Conservation (phyloP, 768 basidiomycete genomes). For the Hericium rajendrae region DNA sequence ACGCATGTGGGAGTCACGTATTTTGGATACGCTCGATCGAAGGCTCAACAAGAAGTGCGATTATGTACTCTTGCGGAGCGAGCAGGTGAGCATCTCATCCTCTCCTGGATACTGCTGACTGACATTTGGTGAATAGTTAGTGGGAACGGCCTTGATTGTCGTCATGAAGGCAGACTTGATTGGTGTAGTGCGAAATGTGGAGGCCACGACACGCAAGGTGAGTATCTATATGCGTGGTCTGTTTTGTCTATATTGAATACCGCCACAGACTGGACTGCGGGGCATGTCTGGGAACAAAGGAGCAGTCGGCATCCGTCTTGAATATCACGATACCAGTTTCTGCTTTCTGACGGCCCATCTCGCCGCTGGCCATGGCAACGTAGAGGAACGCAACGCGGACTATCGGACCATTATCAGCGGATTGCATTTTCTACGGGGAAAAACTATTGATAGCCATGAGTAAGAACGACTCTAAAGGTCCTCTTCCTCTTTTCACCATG, state of each 20-base stretch:
- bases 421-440: conserved; percentile 83
- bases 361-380: conserved; percentile 88
- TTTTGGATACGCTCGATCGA: conserved; percentile 68
- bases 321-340: conserved; percentile 84
- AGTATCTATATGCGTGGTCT: background rate
- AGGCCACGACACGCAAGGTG: conserved; percentile 87
- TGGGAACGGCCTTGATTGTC: conserved; percentile 87
- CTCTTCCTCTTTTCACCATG: conserved; percentile 3
- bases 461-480: conserved; percentile 28
- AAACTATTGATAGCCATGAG: conserved; percentile 86
- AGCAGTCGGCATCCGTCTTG: conserved; percentile 86
- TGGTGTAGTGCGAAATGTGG: conserved; percentile 80
- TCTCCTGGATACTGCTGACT: background rate
- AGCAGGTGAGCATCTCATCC: conserved; percentile 50
- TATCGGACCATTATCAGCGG: conserved; percentile 80
- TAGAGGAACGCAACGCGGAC: conserved; percentile 87
- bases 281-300: conserved; percentile 99
- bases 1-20: conserved; percentile 76
- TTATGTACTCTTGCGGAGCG: conserved; percentile 84
- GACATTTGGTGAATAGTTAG: conserved; percentile 46
- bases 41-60: conserved; percentile 57
- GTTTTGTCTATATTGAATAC: background rate
- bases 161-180: conserved; percentile 73
- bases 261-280: conserved; percentile 62
- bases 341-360: conserved; percentile 96